Base-by-base conservation (phyloP, 2,329 filamentous ascomycete species). In the Botrytis elliptica region DNA sequence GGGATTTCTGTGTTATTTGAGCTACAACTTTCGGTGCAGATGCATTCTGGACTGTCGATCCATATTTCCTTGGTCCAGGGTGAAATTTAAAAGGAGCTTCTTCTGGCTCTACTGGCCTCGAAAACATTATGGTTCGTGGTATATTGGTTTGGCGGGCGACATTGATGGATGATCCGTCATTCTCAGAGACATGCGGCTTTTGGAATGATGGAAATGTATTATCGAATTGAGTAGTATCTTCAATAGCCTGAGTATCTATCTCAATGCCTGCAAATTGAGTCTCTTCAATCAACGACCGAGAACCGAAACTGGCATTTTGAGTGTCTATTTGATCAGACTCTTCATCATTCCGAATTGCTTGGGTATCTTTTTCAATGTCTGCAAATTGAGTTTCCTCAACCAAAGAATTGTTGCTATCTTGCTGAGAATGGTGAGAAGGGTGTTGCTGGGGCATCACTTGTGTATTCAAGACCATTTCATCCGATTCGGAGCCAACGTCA, bases 221-320 rank as follows among this genome's bases (percentile, higher is more conserved):
- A 25, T 16, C 18, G 29, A 25, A 29, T 42, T 71, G 59, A 40
- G 64, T 14, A 33, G 8, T 14, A 69, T 29, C 25, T 36, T 76
- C 73, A 14, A 59, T 49, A 33, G 52, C 49, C 46, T 74, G 76
- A 9, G 74, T 74, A 40, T 75, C 75, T n/a, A 62, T 20, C 64
- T 80, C 78, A 9, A 80, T 52, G 22, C 16, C 29, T 36, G 59
- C 68, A 59, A 67, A 78, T 68, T 81, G 79, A 33, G 77, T 76
- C 16, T 80, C 77, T 40, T 64, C 75, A 25, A 78, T 49, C 3
- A 75, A 10, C 29, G 76, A 76, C 66, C 18, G 36, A 49, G 72
- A 62, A 66, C 69, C 76, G 33, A 57, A 42, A 68, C 18, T 42
- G 16, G 5, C 6, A 25, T 68, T 33, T 18, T 68, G 49, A 5